Evolutionary conservation across 306 rosid species (phyloP), one percentile per base, ranked within the genome.

Genomic region (Vachellia collinsii): DNA sequence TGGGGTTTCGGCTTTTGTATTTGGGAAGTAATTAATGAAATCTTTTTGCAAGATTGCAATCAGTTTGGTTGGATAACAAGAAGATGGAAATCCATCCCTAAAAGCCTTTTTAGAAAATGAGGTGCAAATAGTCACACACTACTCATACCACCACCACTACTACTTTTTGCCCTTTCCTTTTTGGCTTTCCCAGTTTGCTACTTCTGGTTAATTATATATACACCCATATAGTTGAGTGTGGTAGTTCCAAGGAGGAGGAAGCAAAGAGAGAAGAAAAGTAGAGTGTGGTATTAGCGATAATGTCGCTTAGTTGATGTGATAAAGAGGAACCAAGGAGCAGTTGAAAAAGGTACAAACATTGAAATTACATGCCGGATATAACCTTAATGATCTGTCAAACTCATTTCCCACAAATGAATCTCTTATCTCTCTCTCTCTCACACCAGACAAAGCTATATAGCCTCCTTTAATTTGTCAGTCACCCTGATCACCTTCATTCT

Each of bases 251-350:
- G 92, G 92, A 74, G 23, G 25, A 54, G 61, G 61, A 54, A 6
- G 72, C n/a, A 67, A 10, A 11, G 7, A n/a, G 50, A 70, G 59
- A 46, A 69, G 76, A 72, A 75, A 76, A 74, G 47, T 29, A 71
- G 23, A 69, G 72, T 78, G 44, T 81, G 47, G 84, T 74, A 77
- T 82, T 86, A 90, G 91, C 85, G 84, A 79, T 85, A 79, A 90
- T 91, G 97, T 91, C 94, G 90, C 90, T 78, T 43, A 74, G 87
- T 43, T 92, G 97, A 89, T 90, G 82, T 46, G 89, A 86, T 86
- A 93, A 93, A 89, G 97, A 90, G 98, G 84, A 88, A 93, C 91
- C 92, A 86, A 12, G 61, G 46, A 73, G 88, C 90, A 88, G 91
- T 85, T 79, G 85, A 87, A 93, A 93, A 93, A 91, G 94, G 87